Percentiles rank a stretch among this genome's conserved stretches.
Conservation (phyloP, 2,329 filamentous ascomycete species). For the Orbilia blumenaviensis region DNA sequence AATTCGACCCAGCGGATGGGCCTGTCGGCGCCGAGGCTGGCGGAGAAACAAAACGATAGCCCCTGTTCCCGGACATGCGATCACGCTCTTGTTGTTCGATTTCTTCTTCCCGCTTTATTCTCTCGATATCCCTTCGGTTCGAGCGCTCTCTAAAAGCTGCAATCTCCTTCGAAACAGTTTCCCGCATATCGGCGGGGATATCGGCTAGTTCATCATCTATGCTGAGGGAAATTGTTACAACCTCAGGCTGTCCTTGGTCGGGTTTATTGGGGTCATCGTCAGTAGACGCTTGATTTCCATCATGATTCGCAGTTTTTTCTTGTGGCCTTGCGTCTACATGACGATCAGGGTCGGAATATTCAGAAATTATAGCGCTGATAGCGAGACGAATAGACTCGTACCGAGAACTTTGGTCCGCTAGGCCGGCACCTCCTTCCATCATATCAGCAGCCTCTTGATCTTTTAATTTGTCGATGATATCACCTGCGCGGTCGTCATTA, state of each 20-base stretch:
- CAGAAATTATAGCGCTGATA: slow-evolving; percentile 73
- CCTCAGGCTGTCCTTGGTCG: slow-evolving; percentile 73
- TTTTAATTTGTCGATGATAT: slow-evolving; percentile 55
- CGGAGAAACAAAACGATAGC: slow-evolving; percentile 76
- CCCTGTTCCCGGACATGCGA: slow-evolving; percentile 72
- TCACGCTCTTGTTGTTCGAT: slow-evolving; percentile 85
- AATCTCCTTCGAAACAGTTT: slow-evolving; percentile 93
- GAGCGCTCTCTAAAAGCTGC: slow-evolving; percentile 92
- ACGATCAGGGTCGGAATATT: slow-evolving; percentile 71
- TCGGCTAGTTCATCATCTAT: slow-evolving; percentile 94
- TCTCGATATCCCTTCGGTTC: slow-evolving; percentile 85
- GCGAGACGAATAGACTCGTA: slow-evolving; percentile 74
- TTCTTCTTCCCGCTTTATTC: slow-evolving; percentile 87
- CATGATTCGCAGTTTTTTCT: slow-evolving; percentile 62
- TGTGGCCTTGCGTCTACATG: slow-evolving; percentile 19
- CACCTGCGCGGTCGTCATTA: slow-evolving; percentile 59
- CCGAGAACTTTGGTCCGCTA: slow-evolving; percentile 68
- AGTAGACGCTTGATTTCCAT: slow-evolving; percentile 62
- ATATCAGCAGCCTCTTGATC: slow-evolving; percentile 21
- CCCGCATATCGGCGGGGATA: slow-evolving; percentile 94
- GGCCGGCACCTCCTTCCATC: slow-evolving; percentile 66
- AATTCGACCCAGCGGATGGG: slow-evolving; percentile 73
- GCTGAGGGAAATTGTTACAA: slow-evolving; percentile 86
- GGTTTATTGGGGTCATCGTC: slow-evolving; percentile 73
- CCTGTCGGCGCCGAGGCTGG: slow-evolving; percentile 71